A percentile compares a stretch with the other conserved stretches of the same genome.
These are phyloP conservation scores for Malania oleifera DNA, from an alignment of 164 flowering plant genomes.

Conservation along the genomic window DNA sequence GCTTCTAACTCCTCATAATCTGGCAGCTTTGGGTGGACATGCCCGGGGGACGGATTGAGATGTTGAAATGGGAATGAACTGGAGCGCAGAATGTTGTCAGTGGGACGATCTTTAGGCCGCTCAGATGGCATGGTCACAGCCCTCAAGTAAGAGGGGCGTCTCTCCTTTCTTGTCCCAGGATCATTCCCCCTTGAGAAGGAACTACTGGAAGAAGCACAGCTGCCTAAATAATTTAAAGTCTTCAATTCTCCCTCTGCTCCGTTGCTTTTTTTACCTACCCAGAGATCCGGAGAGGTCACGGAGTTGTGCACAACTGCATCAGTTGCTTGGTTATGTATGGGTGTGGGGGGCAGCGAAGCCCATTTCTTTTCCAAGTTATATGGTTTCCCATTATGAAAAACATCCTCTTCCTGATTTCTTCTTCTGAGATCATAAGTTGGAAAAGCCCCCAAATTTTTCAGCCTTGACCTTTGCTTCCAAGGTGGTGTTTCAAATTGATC, in stretches of 20 bases:
- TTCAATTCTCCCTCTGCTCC: slow-evolving; percentile 1
- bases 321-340: slow-evolving; percentile 8
- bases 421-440: background rate
- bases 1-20: slow-evolving; percentile 71
- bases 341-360: background rate
- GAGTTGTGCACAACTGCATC: slow-evolving; percentile 1
- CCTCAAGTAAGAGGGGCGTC: slow-evolving; percentile 33
- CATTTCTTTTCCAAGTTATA: background rate
- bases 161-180: slow-evolving; percentile 11
- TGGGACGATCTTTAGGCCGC: slow-evolving; percentile 17
- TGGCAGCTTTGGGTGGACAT: slow-evolving; percentile 85
- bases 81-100: slow-evolving; percentile 23
- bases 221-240: slow-evolving; percentile 6
- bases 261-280: background rate
- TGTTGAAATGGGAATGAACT: slow-evolving; percentile 29
- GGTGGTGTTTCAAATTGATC: background rate
- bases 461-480: background rate
- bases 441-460: background rate
- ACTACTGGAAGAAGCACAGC: slow-evolving; percentile 12
- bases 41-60: slow-evolving; percentile 18
- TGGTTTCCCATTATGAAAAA: background rate
- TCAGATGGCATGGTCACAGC: slow-evolving; percentile 61
- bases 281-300: background rate
- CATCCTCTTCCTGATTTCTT: background rate
- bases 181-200: slow-evolving; percentile 12